Percentiles rank a stretch among this genome's conserved stretches.
These are phyloP conservation scores for Candida hispaniensis DNA, from an alignment of 805 yeast species.

Conservation along the genomic window DNA sequence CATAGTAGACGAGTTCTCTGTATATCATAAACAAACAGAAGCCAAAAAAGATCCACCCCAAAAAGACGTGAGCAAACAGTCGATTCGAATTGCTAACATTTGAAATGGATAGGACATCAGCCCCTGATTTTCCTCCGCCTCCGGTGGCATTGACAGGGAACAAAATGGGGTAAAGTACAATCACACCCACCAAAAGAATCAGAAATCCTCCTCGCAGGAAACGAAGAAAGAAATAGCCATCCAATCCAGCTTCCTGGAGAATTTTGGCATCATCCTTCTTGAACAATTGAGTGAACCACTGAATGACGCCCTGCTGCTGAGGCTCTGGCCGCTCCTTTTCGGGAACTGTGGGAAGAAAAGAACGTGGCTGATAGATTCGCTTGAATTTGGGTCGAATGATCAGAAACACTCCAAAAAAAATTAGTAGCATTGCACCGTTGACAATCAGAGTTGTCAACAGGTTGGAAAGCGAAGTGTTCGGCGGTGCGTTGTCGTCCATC, in stretches of 20 bases:
- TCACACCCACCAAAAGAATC: constrained; percentile 44
- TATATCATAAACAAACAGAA: constrained; percentile 59
- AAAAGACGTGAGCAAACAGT: constrained; percentile 77
- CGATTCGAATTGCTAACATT: constrained; percentile 52
- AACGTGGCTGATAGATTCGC: constrained; percentile 77
- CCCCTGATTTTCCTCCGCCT: constrained; percentile 54
- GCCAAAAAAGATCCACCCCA: constrained; percentile 73
- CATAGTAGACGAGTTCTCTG: constrained; percentile 70
- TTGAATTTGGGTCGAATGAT: constrained; percentile 53
- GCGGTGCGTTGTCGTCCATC: too few species aligned
- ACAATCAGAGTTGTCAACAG: constrained; percentile 61
- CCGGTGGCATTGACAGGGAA: constrained; percentile 74
- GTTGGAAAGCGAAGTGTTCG: constrained; percentile 51
- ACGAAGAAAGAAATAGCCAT: constrained; percentile 83
- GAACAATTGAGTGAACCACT: constrained; percentile 59
- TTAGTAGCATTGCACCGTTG: constrained; percentile 56
- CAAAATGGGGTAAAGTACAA: constrained; percentile 51
- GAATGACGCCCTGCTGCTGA: constrained; percentile 52
- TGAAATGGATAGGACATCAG: constrained; percentile 67
- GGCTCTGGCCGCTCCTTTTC: constrained; percentile 48
- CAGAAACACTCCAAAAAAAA: constrained; percentile 52
- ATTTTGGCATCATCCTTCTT: constrained; percentile 62
- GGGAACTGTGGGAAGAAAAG: constrained; percentile 47
- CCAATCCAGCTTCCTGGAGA: constrained; percentile 83
- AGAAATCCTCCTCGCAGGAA: constrained; percentile 50